Conservation (phyloP, 805 yeast genomes). For the Vanderwaltozyma tropicalis region DNA sequence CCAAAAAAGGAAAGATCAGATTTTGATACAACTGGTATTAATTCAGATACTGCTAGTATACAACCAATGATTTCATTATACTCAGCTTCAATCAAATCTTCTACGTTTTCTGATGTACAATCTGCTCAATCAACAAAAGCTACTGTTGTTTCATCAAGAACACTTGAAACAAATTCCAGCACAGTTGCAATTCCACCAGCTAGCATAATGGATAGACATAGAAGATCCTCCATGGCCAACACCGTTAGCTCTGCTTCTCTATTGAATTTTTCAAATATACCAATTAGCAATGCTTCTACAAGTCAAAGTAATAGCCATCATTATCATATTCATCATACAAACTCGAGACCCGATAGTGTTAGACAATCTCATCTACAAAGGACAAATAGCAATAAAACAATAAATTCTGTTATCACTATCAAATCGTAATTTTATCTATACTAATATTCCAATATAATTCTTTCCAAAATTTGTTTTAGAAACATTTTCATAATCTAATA, state of each 20-base stretch:
- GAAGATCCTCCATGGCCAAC: slow-evolving; percentile 8
- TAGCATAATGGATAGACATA: slow-evolving; percentile 50
- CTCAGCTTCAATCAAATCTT: slow-evolving; percentile 29
- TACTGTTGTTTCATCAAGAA: slow-evolving; percentile 28
- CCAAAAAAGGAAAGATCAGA: slow-evolving; percentile 7
- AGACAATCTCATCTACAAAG: slow-evolving; percentile 14
- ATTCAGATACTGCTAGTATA: slow-evolving; percentile 24
- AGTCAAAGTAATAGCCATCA: too few relatives aligned
- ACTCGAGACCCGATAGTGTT: slow-evolving; percentile 14
- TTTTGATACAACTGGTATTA: slow-evolving; percentile 13
- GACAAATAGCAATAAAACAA: slow-evolving; percentile 12
- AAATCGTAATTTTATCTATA: slow-evolving; percentile 6
- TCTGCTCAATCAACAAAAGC: slow-evolving; percentile 30
- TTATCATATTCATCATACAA: neutral
- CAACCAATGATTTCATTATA: slow-evolving; percentile 28
- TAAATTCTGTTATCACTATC: slow-evolving; percentile 12
- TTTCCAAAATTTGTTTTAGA: too few relatives aligned
- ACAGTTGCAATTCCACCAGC: slow-evolving; percentile 66
- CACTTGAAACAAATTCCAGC: slow-evolving; percentile 46
- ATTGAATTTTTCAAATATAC: neutral
- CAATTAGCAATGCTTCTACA: neutral
- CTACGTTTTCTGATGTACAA: slow-evolving; percentile 29
- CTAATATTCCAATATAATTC: neutral
- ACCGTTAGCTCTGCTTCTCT: neutral
- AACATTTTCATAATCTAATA: too few relatives aligned